These are phyloP conservation scores for Wickerhamomyces bovis DNA, from an alignment of 805 yeast genomes.

Conservation along the genomic window DNA sequence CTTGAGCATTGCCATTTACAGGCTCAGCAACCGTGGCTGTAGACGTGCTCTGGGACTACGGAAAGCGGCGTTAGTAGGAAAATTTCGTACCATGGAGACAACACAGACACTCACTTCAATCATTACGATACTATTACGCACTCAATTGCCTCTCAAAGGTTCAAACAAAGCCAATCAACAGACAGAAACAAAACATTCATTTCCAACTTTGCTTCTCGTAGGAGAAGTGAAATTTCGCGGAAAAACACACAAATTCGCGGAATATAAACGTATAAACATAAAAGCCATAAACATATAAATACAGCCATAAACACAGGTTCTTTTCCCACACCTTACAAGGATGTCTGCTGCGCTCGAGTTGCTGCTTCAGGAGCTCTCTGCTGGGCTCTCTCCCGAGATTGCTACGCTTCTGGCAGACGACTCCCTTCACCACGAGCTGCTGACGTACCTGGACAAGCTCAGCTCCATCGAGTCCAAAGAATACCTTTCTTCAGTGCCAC, in stretches of 20 bases:
- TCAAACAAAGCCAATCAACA: not conserved
- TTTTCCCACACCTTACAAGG: too few species aligned
- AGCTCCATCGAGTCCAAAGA: conserved; percentile 44
- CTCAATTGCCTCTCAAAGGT: not conserved
- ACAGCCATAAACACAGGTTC: too few species aligned
- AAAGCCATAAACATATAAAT: too few species aligned
- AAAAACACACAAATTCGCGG: too few species aligned
- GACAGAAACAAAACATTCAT: too few species aligned
- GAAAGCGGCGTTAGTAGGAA: not conserved
- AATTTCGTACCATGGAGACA: not conserved
- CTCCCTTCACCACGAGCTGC: conserved; percentile 30
- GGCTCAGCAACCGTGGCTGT: not conserved
- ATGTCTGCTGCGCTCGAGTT: not conserved
- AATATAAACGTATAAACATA: too few species aligned
- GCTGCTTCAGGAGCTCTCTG: not conserved
- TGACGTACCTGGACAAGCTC: conserved; percentile 31
- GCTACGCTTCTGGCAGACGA: conserved; percentile 23
- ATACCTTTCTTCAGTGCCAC: conserved; percentile 37
- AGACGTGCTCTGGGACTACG: not conserved
- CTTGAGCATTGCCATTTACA: not conserved
- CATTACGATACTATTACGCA: not conserved
- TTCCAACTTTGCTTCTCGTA: not conserved
- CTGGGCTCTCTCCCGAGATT: conserved; percentile 12
- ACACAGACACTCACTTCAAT: conserved; percentile 1
- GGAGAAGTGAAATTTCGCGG: conserved; percentile 14